Conservation (phyloP, 2,329 filamentous ascomycete species). For the Scedosporium aurantiacum region DNA sequence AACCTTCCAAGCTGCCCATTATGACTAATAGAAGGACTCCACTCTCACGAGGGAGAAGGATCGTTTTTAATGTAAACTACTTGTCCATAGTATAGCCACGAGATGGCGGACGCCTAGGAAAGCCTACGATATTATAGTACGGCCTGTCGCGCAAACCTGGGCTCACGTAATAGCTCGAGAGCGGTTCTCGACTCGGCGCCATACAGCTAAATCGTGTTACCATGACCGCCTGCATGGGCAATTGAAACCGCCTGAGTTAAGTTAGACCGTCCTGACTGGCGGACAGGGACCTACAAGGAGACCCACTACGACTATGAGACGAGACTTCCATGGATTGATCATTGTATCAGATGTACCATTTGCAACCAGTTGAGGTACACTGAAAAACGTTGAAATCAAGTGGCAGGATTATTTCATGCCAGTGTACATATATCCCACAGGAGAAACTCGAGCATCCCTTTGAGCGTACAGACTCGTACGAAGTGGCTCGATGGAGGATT, state of each 20-base stretch:
- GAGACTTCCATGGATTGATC: background rate
- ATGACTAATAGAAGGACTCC: background rate
- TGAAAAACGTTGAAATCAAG: too few relatives aligned
- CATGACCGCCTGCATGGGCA: background rate
- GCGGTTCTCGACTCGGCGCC: background rate
- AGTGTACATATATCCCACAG: too few relatives aligned
- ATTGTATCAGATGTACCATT: background rate
- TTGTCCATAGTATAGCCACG: too few relatives aligned
- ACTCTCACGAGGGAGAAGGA: background rate
- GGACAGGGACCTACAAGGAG: too few relatives aligned
- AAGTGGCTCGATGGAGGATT: background rate
- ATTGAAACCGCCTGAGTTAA: background rate
- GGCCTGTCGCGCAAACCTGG: too few relatives aligned
- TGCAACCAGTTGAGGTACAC: too few relatives aligned
- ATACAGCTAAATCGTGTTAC: background rate
- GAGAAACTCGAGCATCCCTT: too few relatives aligned
- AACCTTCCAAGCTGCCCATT: background rate
- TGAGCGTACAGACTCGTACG: too few relatives aligned
- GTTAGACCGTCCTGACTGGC: background rate
- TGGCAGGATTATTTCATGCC: too few relatives aligned
- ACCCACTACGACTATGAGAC: background rate
- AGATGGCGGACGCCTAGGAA: too few relatives aligned
- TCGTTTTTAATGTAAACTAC: too few relatives aligned
- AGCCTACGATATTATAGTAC: too few relatives aligned
- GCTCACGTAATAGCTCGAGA: background rate